Percentiles rank a stretch among this genome's conserved stretches.
Conservation (phyloP, 805 yeast species). For the Kodamaea kakaduensis region DNA sequence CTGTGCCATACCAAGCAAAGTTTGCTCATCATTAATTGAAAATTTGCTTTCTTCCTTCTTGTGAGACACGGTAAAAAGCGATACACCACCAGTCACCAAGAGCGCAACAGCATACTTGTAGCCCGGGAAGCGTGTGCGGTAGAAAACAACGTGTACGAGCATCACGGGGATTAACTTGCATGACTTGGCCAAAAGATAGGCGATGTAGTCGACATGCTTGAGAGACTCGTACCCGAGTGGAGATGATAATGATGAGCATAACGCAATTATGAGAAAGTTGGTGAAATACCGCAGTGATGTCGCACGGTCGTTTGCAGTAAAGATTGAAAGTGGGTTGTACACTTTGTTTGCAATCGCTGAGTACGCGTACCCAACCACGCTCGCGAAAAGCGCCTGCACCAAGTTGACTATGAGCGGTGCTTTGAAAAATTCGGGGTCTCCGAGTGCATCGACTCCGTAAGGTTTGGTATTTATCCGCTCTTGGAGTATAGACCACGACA, state of each 20-base stretch:
- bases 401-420: constrained; percentile 77
- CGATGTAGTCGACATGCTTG: constrained; percentile 79
- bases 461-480: constrained; percentile 79
- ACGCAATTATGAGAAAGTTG: constrained; percentile 51
- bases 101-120: constrained; percentile 77
- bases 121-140: constrained; percentile 65
- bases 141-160: constrained; percentile 69
- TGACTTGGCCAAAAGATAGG: constrained; percentile 82
- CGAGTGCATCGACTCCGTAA: constrained; percentile 49
- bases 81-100: constrained; percentile 80
- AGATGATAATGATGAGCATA: constrained; percentile 75
- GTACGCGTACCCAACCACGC: constrained; percentile 61
- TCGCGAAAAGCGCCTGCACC: constrained; percentile 71
- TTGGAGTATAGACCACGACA: constrained; percentile 90
- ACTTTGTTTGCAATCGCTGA: constrained; percentile 35
- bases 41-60: constrained; percentile 18
- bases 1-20: constrained; percentile 55
- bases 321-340: constrained; percentile 26
- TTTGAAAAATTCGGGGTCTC: constrained; percentile 47
- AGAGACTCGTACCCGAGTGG: constrained; percentile 80
- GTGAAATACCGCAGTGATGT: constrained; percentile 19
- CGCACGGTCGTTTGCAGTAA: constrained; percentile 27
- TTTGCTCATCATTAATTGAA: constrained; percentile 36
- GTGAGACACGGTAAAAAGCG: constrained; percentile 59
- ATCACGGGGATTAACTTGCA: constrained; percentile 95